Percentiles rank a stretch among this genome's conserved stretches.
phyloP scores from a whole-genome alignment of 176 grass and related monocot species.

The Aegilops longissima region DNA sequence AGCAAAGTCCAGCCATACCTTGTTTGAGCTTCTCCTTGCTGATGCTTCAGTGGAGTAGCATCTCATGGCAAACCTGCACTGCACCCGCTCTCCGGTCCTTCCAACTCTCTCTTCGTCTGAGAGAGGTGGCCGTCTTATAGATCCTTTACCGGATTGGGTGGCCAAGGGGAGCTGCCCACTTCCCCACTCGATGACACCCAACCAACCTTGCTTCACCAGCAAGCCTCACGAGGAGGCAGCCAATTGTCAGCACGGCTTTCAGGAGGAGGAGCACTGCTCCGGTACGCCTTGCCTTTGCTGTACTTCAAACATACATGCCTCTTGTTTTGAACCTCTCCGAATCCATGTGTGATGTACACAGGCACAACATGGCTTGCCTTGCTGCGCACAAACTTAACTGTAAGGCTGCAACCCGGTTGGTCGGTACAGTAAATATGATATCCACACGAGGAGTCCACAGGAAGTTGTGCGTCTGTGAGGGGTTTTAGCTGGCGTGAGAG shows the following conservation, averaged over 20 bases:
- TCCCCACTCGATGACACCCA: constrained; percentile 57
- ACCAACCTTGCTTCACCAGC: constrained; percentile 75
- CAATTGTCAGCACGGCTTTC: constrained; percentile 11
- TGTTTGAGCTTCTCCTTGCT: background rate
- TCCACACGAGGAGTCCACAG: constrained; percentile 1
- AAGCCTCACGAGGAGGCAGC: constrained; percentile 53
- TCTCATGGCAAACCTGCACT: background rate
- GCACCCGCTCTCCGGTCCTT: background rate
- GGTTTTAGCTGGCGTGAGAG: constrained; percentile 1
- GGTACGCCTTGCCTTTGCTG: constrained; percentile 22
- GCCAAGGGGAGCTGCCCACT: constrained; percentile 44
- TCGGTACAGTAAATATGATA: background rate
- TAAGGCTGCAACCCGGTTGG: constrained; percentile 30
- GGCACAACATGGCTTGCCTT: constrained; percentile 15
- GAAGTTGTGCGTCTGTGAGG: background rate
- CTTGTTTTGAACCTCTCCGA: background rate
- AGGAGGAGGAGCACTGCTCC: constrained; percentile 16
- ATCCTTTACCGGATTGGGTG: constrained; percentile 45
- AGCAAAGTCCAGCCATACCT: constrained; percentile 24
- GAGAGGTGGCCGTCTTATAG: constrained; percentile 47
- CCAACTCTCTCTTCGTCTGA: constrained; percentile 30
- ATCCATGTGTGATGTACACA: constrained; percentile 37
- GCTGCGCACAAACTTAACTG: constrained; percentile 8
- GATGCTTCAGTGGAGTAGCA: constrained; percentile 1
- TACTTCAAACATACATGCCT: constrained; percentile 35